A percentile compares a stretch with the other conserved stretches of the same genome.
phyloP scores from a whole-genome alignment of 2,329 filamentous ascomycete species.

The Talaromyces sp. region DNA sequence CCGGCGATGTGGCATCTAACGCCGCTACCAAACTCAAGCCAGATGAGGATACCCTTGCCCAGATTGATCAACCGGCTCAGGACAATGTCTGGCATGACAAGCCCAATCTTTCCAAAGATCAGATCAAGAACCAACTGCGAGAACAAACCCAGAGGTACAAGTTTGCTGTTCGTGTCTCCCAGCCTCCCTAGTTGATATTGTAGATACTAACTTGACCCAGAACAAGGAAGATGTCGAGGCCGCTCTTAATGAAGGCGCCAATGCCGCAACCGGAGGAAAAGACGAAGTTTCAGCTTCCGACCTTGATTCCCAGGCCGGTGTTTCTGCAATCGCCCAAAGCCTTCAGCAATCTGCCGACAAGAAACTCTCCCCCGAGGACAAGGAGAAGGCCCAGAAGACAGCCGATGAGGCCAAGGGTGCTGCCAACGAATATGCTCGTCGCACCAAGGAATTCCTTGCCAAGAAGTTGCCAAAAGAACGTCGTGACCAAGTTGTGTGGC shows the following conservation, averaged over 20 bases:
- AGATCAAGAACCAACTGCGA: constrained; percentile 65
- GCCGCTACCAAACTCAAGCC: constrained; percentile 73
- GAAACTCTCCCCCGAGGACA: constrained; percentile 7
- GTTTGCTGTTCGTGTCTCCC: constrained; percentile 41
- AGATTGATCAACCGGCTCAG: constrained; percentile 77
- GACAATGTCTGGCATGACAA: constrained; percentile 93
- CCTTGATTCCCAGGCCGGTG: constrained; percentile 43
- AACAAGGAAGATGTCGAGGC: constrained; percentile 50
- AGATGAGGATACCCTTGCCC: constrained; percentile 66
- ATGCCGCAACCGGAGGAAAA: constrained; percentile 48
- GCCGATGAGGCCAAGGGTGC: constrained; percentile 53
- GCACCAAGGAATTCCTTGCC: constrained; percentile 69
- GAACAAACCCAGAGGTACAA: constrained; percentile 54
- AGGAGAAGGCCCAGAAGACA: constrained; percentile 50
- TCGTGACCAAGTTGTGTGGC: constrained; percentile 85
- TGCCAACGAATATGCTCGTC: constrained; percentile 31
- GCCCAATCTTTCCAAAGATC: constrained; percentile 68
- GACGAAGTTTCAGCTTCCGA: constrained; percentile 48
- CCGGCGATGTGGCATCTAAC: constrained; percentile 79
- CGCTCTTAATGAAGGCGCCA: constrained; percentile 51
- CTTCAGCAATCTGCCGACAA: constrained; percentile 49
- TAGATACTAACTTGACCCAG: constrained; percentile 12
- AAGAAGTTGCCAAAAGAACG: constrained; percentile 90
- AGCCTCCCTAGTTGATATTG: constrained; percentile 10
- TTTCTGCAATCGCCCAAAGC: constrained; percentile 30